Percentiles rank a stretch among this genome's conserved stretches.
These are phyloP conservation scores for Rhodamnia argentea DNA, from an alignment of 345 rosid genomes.

Conservation along the genomic window DNA sequence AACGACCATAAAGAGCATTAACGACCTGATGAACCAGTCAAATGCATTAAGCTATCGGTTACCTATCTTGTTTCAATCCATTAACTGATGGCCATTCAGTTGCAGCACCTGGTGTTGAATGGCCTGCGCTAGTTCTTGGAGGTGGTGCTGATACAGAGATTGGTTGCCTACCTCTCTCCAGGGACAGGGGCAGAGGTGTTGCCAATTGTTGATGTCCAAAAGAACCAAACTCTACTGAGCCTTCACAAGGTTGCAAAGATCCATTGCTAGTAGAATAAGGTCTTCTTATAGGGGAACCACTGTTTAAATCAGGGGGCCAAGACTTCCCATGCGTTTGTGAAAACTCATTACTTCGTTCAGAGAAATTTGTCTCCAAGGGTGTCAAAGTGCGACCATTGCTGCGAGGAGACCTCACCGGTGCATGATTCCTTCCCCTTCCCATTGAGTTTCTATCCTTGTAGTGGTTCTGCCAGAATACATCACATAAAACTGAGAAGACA, in stretches of 20 bases:
- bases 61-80: constrained; percentile 46
- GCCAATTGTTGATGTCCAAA: constrained; percentile 15
- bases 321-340: constrained; percentile 28
- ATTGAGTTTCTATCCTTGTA: constrained; percentile 43
- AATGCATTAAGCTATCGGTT: neutral
- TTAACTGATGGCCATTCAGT: constrained; percentile 7
- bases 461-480: constrained; percentile 55
- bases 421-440: constrained; percentile 44
- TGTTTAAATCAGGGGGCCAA: constrained; percentile 23
- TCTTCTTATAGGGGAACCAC: constrained; percentile 24
- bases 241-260: constrained; percentile 22
- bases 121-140: constrained; percentile 11
- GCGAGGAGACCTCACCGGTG: constrained; percentile 48
- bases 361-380: constrained; percentile 22
- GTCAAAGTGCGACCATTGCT: constrained; percentile 27
- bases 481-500: constrained; percentile 4
- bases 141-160: constrained; percentile 6
- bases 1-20: neutral
- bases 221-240: constrained; percentile 32
- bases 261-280: constrained; percentile 34
- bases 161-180: constrained; percentile 19
- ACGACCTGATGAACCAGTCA: neutral
- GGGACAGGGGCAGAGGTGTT: neutral
- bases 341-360: constrained; percentile 37
- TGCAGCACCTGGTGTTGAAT: constrained; percentile 3